Evolutionary conservation across 345 rosid genomes (phyloP), one percentile per base, ranked within the genome.

Genomic region (Sisymbrium altissimum): DNA sequence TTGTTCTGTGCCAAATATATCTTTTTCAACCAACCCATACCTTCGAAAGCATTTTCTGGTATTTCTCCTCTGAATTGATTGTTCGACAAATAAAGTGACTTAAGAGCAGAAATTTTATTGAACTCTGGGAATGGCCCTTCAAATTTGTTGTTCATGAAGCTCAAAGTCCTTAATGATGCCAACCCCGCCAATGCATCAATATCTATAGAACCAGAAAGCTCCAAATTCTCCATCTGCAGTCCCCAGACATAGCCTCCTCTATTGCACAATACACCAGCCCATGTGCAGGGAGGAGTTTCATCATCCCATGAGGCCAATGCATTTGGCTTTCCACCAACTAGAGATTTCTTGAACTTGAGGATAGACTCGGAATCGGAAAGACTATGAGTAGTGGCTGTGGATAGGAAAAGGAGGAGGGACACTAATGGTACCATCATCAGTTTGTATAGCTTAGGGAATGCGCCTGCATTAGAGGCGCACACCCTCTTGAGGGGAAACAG

Each of bases 51-150:
- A 71, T 87, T 67, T 1, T 3, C 79, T 0, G 88, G 85, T 64
- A 96, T 86, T 10, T 73, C 81, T 35, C 98, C 98, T 3, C 83
- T 81, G 43, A 92, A 89, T 7, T 38, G 75, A 74, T 96, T 96
- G 59, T 79, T 54, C 0, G 99, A 87, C 9, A 96, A 63, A 70
- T 58, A 90, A 4, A 88, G 43, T 6, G 94, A 80, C 71, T 84
- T 87, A 74, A 96, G 80, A 0, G 66, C 75, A 6, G 8, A 23
- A 0, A 92, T 78, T 75, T 85, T 82, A 45, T 77, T 86, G 35
- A 92, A 52, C 27, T 81, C 83, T 0, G 96, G 93, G 46, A 96
- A 11, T 25, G 87, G 76, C 39, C 98, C 96, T 1, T 69, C 74
- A 1, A 96, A 82, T 10, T 44, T 60, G 40, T 96, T 92, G 56